These are phyloP conservation scores for Basidiobolus meristosporus DNA, from an alignment of 371 early-diverging fungal species.

Conservation along the genomic window DNA sequence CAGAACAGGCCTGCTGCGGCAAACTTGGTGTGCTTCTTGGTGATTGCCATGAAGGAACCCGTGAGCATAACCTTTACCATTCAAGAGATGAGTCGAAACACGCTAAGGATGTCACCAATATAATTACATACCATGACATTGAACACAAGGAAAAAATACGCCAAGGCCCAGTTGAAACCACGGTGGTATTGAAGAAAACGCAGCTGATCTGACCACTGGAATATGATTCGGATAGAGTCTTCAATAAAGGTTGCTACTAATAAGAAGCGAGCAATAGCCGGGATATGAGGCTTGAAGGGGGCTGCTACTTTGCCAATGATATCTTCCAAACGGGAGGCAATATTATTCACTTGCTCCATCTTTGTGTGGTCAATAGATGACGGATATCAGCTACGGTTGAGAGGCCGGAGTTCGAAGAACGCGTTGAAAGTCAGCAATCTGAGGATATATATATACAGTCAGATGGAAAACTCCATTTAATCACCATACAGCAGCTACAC, in stretches of 20 bases:
- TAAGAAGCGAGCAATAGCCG: conserved; percentile 73
- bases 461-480: no score
- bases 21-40: conserved; percentile 50
- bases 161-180: conserved; percentile 52
- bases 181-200: conserved; percentile 56
- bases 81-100: neutral
- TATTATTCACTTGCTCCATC: conserved; percentile 11
- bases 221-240: conserved; percentile 72
- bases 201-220: conserved; percentile 79
- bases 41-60: conserved; percentile 59
- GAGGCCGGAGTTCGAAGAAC: no score
- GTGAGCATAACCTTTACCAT: conserved; percentile 42
- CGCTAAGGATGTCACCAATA: neutral
- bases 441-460: no score
- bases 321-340: conserved; percentile 41
- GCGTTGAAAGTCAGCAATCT: no score
- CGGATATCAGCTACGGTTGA: no score
- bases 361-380: no score
- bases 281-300: conserved; percentile 83
- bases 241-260: conserved; percentile 91
- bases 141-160: conserved; percentile 61
- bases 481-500: no score
- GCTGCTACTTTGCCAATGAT: conserved; percentile 44
- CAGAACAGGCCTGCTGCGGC: conserved; percentile 63
- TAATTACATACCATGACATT: conserved; percentile 46